These are phyloP conservation scores for Lactarius psammicola DNA, from an alignment of 768 basidiomycete genomes.

Conservation along the genomic window DNA sequence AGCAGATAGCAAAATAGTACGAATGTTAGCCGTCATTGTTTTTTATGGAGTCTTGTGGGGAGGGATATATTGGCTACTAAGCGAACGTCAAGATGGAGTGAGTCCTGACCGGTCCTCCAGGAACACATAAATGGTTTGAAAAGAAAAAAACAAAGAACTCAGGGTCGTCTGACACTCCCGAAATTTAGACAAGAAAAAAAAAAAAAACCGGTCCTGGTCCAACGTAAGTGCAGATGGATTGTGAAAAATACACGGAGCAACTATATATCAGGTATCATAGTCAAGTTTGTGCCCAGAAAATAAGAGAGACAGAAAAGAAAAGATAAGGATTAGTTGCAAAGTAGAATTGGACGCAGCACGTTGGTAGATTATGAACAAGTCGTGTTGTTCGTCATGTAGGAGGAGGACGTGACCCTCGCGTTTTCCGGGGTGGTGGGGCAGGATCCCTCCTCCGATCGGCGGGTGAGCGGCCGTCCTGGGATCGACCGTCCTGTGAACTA, in stretches of 20 bases:
- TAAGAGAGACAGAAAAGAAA: no score
- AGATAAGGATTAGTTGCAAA: neutral
- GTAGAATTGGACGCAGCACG: neutral
- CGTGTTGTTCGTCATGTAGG: neutral
- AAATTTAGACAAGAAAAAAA: neutral
- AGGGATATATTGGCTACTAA: neutral
- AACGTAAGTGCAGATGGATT: constrained; percentile 1
- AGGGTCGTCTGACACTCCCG: neutral
- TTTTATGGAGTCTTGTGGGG: neutral
- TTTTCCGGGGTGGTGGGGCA: constrained; percentile 14
- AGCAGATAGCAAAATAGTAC: constrained; percentile 2
- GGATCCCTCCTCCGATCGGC: neutral
- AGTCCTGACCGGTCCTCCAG: neutral
- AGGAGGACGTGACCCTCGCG: constrained; percentile 10
- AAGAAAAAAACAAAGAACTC: neutral
- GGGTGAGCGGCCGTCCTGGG: neutral
- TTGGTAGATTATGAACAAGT: neutral
- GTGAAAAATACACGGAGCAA: constrained; percentile 7
- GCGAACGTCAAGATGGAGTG: neutral
- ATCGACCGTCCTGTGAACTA: neutral
- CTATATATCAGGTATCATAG: constrained; percentile 8
- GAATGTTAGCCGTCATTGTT: neutral
- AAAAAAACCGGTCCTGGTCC: neutral
- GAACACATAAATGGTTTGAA: neutral
- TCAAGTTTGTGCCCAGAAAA: neutral